These are phyloP conservation scores for Curvularia eragrostidis DNA, from an alignment of 2,329 filamentous ascomycete genomes.

Conservation along the genomic window DNA sequence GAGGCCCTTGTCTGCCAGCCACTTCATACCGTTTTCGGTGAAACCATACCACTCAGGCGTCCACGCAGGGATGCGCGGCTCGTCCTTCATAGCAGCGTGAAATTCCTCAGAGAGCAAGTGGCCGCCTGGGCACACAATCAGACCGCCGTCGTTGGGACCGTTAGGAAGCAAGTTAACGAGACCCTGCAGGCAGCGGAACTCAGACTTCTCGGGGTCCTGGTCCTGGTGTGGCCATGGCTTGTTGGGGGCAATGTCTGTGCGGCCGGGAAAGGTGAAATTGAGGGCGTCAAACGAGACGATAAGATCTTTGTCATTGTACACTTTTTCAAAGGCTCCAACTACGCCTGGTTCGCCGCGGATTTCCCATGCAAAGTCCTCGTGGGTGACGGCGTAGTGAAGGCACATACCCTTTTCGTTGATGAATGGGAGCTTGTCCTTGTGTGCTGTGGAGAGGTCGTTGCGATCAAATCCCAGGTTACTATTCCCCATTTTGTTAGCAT, in stretches of 20 bases:
- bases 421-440: slow-evolving; percentile 29
- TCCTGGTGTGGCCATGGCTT: slow-evolving; percentile 49
- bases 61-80: slow-evolving; percentile 39
- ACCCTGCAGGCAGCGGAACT: slow-evolving; percentile 61
- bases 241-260: slow-evolving; percentile 33
- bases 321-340: slow-evolving; percentile 30
- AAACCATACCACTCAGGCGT: slow-evolving; percentile 46
- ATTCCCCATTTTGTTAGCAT: background rate
- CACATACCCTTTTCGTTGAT: slow-evolving; percentile 34
- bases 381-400: slow-evolving; percentile 45
- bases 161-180: slow-evolving; percentile 56
- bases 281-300: slow-evolving; percentile 50
- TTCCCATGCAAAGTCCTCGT: slow-evolving; percentile 54
- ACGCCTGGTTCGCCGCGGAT: slow-evolving; percentile 50
- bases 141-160: slow-evolving; percentile 48
- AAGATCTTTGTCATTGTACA: slow-evolving; percentile 48
- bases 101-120: slow-evolving; percentile 45
- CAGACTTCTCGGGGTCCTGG: slow-evolving; percentile 45
- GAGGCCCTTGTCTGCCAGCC: slow-evolving; percentile 52
- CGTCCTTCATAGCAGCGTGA: slow-evolving; percentile 32
- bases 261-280: slow-evolving; percentile 46
- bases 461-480: slow-evolving; percentile 32
- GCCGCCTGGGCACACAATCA: slow-evolving; percentile 46
- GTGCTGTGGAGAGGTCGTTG: slow-evolving; percentile 28
- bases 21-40: slow-evolving; percentile 46